These are phyloP conservation scores for Trametes hirsuta DNA, from an alignment of 1,284 basidiomycete genomes.

Conservation along the genomic window DNA sequence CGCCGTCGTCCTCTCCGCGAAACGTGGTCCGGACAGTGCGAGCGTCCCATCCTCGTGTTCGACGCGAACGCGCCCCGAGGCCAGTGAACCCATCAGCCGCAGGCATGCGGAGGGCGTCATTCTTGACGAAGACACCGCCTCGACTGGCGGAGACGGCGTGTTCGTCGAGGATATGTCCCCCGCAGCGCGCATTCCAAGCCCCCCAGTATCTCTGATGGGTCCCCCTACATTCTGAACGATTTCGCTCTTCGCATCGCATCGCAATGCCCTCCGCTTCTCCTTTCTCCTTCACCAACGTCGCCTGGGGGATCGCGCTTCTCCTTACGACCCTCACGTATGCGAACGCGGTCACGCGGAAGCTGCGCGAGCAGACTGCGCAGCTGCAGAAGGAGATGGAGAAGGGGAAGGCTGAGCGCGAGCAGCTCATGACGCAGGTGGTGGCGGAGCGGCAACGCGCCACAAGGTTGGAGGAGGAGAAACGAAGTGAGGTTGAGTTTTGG, in stretches of 20 bases:
- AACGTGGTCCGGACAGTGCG: constrained; percentile 2
- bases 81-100: constrained; percentile 9
- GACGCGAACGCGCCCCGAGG: constrained; percentile 8
- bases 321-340: constrained; percentile 24
- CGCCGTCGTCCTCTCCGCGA: not conserved
- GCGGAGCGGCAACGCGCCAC: constrained; percentile 10
- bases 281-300: constrained; percentile 22
- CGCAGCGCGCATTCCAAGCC: not conserved
- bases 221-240: constrained; percentile 10
- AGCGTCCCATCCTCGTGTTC: constrained; percentile 9
- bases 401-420: constrained; percentile 15
- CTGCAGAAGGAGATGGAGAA: constrained; percentile 18
- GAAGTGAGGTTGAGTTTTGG: constrained; percentile 23
- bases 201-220: constrained; percentile 14
- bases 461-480: constrained; percentile 12
- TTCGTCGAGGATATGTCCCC: constrained; percentile 10
- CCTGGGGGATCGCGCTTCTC: constrained; percentile 26
- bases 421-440: constrained; percentile 11
- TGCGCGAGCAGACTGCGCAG: constrained; percentile 19
- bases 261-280: constrained; percentile 21
- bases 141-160: constrained; percentile 14
- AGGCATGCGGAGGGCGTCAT: constrained; percentile 7
- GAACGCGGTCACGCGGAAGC: constrained; percentile 17
- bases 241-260: constrained; percentile 1
- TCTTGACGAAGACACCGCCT: constrained; percentile 13